Evolutionary conservation across 768 basidiomycete genomes (phyloP).

Genomic region (Phanerochaete carnosa): DNA sequence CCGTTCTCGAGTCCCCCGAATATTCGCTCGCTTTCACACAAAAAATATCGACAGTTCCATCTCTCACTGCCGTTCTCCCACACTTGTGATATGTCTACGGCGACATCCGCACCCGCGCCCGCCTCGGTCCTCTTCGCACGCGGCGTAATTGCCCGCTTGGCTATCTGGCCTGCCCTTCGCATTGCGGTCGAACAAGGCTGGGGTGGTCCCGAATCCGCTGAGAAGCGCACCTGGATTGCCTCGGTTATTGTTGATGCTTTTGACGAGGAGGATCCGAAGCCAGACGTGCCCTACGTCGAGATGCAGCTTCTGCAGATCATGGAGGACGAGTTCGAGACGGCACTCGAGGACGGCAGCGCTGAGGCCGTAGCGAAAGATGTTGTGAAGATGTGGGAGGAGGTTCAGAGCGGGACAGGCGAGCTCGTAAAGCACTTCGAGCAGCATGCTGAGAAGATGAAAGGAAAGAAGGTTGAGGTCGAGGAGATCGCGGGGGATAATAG

Average conservation of each 20-base stretch:
- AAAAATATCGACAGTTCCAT: not conserved
- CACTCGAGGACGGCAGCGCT: conserved; percentile 83
- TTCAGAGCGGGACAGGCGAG: conserved; percentile 40
- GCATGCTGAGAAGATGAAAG: conserved; percentile 53
- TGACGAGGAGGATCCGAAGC: conserved; percentile 43
- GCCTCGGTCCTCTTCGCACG: conserved; percentile 76
- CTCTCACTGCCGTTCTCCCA: not conserved
- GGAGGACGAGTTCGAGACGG: conserved; percentile 82
- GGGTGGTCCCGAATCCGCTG: conserved; percentile 72
- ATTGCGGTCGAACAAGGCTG: conserved; percentile 83
- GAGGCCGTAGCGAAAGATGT: conserved; percentile 72
- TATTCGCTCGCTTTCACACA: not conserved
- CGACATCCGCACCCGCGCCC: conserved; percentile 34
- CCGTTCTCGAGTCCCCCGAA: not conserved
- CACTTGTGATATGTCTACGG: conserved; percentile 10
- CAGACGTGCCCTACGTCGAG: conserved; percentile 77
- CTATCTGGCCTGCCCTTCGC: conserved; percentile 81
- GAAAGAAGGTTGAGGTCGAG: conserved; percentile 51
- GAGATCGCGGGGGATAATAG: conserved; percentile 38
- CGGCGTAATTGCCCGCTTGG: conserved; percentile 78
- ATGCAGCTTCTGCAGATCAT: conserved; percentile 80
- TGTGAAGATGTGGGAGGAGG: conserved; percentile 62
- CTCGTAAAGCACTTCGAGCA: conserved; percentile 61
- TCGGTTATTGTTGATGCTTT: conserved; percentile 79
- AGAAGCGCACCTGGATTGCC: conserved; percentile 85